A percentile compares a stretch with the other conserved stretches of the same genome.
Evolutionary conservation across 179 eudicot species (phyloP).

Genomic region (Beta corolliflora): DNA sequence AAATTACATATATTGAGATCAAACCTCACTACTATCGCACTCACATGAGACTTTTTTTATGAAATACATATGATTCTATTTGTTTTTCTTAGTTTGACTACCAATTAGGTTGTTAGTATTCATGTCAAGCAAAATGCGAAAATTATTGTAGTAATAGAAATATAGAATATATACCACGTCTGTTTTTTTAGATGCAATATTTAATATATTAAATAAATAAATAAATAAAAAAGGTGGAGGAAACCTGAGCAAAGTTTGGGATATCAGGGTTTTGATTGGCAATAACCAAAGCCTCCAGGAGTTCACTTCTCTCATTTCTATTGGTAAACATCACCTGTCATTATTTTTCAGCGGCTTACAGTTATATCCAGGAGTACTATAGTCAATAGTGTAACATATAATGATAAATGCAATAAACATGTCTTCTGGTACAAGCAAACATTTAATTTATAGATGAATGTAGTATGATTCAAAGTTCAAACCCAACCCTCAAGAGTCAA

Average conservation of each 20-base stretch:
- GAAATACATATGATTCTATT: no score
- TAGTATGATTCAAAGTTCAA: not conserved
- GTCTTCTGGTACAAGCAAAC: not conserved
- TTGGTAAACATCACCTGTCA: constrained; percentile 88
- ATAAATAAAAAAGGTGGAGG: no score
- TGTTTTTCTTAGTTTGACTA: no score
- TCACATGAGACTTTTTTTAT: no score
- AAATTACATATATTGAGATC: no score
- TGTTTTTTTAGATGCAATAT: not conserved
- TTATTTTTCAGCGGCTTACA: not conserved
- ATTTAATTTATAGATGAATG: not conserved
- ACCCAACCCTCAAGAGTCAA: not conserved
- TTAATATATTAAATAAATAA: not conserved
- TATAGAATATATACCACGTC: no score
- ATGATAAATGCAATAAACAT: not conserved
- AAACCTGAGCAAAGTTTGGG: constrained; percentile 74
- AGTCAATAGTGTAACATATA: not conserved
- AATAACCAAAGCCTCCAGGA: constrained; percentile 76
- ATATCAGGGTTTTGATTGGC: constrained; percentile 64
- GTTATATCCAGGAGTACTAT: not conserved
- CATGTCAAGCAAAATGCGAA: no score
- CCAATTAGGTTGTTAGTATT: no score
- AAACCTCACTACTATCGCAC: no score
- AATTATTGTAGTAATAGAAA: no score
- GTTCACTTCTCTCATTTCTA: constrained; percentile 89